These are phyloP conservation scores for Suhomyces guaymorum DNA, from an alignment of 1,139 yeast species.

Conservation along the genomic window DNA sequence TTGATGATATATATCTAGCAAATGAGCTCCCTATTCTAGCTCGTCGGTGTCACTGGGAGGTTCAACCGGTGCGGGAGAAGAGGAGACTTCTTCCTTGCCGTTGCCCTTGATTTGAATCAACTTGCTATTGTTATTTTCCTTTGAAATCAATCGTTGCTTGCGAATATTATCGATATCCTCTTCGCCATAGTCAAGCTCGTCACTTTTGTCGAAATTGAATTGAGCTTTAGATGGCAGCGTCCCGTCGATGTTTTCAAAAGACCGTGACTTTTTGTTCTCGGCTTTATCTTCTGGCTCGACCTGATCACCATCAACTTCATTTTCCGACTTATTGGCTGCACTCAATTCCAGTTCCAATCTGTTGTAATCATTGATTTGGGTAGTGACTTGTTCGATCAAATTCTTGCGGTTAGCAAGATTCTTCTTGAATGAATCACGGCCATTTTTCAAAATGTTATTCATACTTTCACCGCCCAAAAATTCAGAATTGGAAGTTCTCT, in stretches of 20 bases:
- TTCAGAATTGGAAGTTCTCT: conserved; percentile 35
- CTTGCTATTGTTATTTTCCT: conserved; percentile 27
- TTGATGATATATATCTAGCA: too few relatives aligned
- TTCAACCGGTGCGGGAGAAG: conserved; percentile 22
- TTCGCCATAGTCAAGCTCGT: conserved; percentile 19
- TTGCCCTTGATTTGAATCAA: conserved; percentile 27
- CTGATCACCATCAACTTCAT: conserved; percentile 3
- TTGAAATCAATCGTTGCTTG: conserved; percentile 38
- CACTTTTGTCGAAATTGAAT: conserved; percentile 20
- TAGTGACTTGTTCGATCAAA: conserved; percentile 22
- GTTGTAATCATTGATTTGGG: conserved; percentile 22
- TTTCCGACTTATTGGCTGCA: too few relatives aligned
- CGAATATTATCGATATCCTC: conserved; percentile 28
- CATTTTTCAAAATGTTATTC: conserved; percentile 15
- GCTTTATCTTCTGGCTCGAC: conserved; percentile 12
- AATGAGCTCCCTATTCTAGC: too few relatives aligned
- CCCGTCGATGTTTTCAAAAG: conserved; percentile 8
- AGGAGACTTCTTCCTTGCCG: conserved; percentile 25
- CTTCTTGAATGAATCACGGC: conserved; percentile 14
- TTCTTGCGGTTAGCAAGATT: conserved; percentile 14
- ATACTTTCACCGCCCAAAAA: conserved; percentile 42
- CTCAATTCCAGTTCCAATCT: conserved; percentile 17
- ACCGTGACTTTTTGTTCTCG: conserved; percentile 13
- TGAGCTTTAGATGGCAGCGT: conserved; percentile 9
- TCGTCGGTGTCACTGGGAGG: conserved; percentile 3